Conservation (phyloP, 2,329 filamentous ascomycete species). For the Fusarium sp. region DNA sequence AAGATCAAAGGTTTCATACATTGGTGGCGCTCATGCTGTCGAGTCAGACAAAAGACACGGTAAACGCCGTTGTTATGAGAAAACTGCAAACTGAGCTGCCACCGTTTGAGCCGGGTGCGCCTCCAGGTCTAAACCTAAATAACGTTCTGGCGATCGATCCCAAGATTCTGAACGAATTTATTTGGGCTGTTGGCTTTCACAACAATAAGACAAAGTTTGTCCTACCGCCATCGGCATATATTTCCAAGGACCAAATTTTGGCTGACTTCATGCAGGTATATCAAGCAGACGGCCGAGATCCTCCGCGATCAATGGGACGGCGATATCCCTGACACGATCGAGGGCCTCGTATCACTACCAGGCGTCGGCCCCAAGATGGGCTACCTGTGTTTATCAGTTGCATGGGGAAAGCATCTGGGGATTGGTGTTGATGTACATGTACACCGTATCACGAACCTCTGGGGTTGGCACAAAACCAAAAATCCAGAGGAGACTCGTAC, state of each 20-base stretch:
- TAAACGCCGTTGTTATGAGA: constrained; percentile 85
- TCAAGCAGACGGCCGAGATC: constrained; percentile 80
- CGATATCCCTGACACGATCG: constrained; percentile 84
- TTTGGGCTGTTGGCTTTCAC: constrained; percentile 89
- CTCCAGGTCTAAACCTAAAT: constrained; percentile 74
- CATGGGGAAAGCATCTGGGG: constrained; percentile 68
- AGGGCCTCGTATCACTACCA: constrained; percentile 80
- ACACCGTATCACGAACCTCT: constrained; percentile 92
- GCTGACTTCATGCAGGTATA: constrained; percentile 57
- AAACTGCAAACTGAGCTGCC: constrained; percentile 80
- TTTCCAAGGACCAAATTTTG: not conserved
- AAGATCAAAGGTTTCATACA: constrained; percentile 82
- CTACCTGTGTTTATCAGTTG: constrained; percentile 85
- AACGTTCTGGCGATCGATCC: constrained; percentile 81
- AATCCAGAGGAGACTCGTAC: constrained; percentile 84
- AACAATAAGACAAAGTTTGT: constrained; percentile 84
- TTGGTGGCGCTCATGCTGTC: constrained; percentile 90
- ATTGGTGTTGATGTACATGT: constrained; percentile 97
- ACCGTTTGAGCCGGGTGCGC: constrained; percentile 58
- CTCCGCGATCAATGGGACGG: constrained; percentile 75
- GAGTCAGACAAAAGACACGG: constrained; percentile 92
- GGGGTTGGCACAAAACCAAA: constrained; percentile 88
- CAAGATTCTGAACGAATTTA: constrained; percentile 74
- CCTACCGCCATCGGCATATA: not conserved
- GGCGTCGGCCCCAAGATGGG: constrained; percentile 97